A percentile compares a stretch with the other conserved stretches of the same genome.
phyloP scores from a whole-genome alignment of 192 early-diverging fungal genomes.

The Dimargaris verticillata region DNA sequence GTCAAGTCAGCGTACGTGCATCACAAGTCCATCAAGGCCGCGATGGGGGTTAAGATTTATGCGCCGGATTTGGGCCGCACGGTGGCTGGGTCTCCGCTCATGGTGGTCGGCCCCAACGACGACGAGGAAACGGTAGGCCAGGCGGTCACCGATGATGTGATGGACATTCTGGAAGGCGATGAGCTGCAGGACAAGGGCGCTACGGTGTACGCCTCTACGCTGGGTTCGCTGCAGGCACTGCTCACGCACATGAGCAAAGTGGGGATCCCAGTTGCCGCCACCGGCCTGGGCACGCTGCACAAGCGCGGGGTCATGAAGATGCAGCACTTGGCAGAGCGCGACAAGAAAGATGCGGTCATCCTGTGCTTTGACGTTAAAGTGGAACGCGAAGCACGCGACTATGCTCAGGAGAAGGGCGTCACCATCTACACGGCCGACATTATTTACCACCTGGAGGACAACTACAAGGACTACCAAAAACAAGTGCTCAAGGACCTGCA shows the following conservation, averaged over 20 bases:
- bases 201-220: slow-evolving; percentile 93
- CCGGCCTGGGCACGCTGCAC: slow-evolving; percentile 95
- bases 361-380: slow-evolving; percentile 85
- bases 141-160: slow-evolving; percentile 86
- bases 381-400: slow-evolving; percentile 72
- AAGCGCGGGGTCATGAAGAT: slow-evolving; percentile 91
- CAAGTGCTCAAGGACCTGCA: slow-evolving; percentile 70
- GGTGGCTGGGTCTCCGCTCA: slow-evolving; percentile 86
- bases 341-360: slow-evolving; percentile 69
- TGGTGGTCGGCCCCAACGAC: slow-evolving; percentile 88
- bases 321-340: slow-evolving; percentile 81
- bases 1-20: slow-evolving; percentile 93
- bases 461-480: slow-evolving; percentile 66
- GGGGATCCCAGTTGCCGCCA: slow-evolving; percentile 92
- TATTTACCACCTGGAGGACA: slow-evolving; percentile 97
- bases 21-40: slow-evolving; percentile 91
- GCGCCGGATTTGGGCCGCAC: slow-evolving; percentile 90
- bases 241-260: slow-evolving; percentile 74
- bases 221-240: slow-evolving; percentile 94
- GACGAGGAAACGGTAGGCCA: slow-evolving; percentile 90
- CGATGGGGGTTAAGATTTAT: slow-evolving; percentile 88
- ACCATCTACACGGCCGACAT: slow-evolving; percentile 92
- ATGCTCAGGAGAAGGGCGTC: slow-evolving; percentile 83
- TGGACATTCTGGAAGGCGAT: slow-evolving; percentile 52
- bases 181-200: slow-evolving; percentile 82